phyloP scores from a whole-genome alignment of 441 rosid genomes.

The Corymbia citriodora region DNA sequence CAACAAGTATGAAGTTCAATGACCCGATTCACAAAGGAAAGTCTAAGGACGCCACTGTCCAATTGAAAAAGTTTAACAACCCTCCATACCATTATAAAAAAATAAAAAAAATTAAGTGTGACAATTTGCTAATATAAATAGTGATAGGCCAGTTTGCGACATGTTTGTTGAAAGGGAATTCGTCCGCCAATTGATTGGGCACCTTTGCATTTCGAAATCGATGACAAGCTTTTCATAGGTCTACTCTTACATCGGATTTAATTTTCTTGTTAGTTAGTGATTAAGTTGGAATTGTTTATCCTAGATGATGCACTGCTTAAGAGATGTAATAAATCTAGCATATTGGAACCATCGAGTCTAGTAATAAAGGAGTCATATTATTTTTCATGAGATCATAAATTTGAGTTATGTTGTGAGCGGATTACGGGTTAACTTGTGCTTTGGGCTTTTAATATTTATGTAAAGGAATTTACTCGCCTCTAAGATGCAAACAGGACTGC shows the following conservation, averaged over 20 bases:
- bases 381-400: not conserved
- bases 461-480: not conserved
- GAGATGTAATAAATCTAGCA: not conserved
- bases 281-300: not conserved
- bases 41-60: too few species aligned
- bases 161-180: not conserved
- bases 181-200: not conserved
- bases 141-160: not conserved
- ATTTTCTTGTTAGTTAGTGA: not conserved
- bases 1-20: too few species aligned
- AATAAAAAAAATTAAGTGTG: not conserved
- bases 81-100: not conserved
- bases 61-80: not conserved
- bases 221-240: not conserved
- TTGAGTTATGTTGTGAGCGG: not conserved
- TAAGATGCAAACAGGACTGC: not conserved
- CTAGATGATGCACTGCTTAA: not conserved
- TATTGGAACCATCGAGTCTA: not conserved
- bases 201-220: not conserved
- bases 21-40: too few species aligned
- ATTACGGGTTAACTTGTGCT: not conserved
- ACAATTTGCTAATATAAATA: not conserved
- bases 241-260: not conserved
- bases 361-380: not conserved
- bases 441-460: not conserved